Percentiles rank a stretch among this genome's conserved stretches.
phyloP scores from a whole-genome alignment of 2,329 filamentous ascomycete species.

The Scedosporium aurantiacum region DNA sequence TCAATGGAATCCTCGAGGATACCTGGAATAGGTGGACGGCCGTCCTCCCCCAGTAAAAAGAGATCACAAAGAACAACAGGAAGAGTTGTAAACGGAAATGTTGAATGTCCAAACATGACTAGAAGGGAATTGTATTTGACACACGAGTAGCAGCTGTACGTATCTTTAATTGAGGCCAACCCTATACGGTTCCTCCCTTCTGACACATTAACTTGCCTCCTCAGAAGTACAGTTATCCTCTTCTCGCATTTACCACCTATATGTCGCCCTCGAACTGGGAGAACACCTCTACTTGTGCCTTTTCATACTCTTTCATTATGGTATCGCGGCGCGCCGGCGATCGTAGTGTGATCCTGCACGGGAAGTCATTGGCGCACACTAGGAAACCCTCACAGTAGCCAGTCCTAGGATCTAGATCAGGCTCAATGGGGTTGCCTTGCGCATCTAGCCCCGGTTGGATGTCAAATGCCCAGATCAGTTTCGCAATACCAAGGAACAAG shows the following conservation, averaged over 20 bases:
- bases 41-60: too few species aligned
- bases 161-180: too few species aligned
- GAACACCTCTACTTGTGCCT: neutral
- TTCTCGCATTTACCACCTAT: neutral
- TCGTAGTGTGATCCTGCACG: neutral
- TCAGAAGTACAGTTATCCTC: too few species aligned
- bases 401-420: neutral
- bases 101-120: too few species aligned
- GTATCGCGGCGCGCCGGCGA: neutral
- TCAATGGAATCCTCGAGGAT: too few species aligned
- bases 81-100: too few species aligned
- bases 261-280: neutral
- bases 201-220: too few species aligned
- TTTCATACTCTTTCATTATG: neutral
- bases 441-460: constrained; percentile 13
- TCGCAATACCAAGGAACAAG: constrained; percentile 24
- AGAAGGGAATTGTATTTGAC: too few species aligned
- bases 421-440: neutral
- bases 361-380: neutral
- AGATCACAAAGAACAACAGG: too few species aligned
- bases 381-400: neutral
- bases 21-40: too few species aligned
- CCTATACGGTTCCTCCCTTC: too few species aligned
- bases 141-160: too few species aligned
- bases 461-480: constrained; percentile 32